Evolutionary conservation across 257 asterid species (phyloP), one percentile per base, ranked within the genome.

Genomic region (Rauvolfia tetraphylla): DNA sequence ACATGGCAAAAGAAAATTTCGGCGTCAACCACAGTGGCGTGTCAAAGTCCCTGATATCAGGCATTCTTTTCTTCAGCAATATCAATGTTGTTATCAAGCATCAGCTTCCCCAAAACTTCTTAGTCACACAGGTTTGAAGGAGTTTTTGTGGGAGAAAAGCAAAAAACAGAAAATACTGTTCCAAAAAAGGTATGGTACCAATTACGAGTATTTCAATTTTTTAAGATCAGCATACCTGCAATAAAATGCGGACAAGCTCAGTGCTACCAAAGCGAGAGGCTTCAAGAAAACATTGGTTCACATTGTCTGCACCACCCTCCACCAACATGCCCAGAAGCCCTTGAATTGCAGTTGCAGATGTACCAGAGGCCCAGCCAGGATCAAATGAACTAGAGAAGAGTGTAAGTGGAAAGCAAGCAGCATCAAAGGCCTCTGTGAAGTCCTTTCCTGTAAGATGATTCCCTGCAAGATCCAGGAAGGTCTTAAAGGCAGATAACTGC

Each of bases 181-280:
- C 27, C 39, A 3, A 75, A 15, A 18, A 62, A 49, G 12, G 39
- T 17, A 61, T 38, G 25, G 18, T 48, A 42, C 20, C 6, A 75
- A 25, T 6, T 25, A 3, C 17, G 8, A 51, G 34, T 13, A 44
- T 63, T 46, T 66, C 36, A 71, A n/a, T 6, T 48, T 29, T 14
- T 49, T 33, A 25, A 71, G 57, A 80, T 70, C 73, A 58, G 25
- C 36, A 71, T 78, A 95, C 99, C 99, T 95, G 98, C 82, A 95
- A 87, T 63, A 95, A 77, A 84, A 95, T 95, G 78, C 98, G 99
- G 79, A 95, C 99, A 72, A 95, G 99, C 83, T 95, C 99, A 22
- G 99, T 95, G 88, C 99, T 95, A 73, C 99, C 98, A 84, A 95
- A 95, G 34, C 98, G 97, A 8, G 99, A 91, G 62, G 99, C 99